Evolutionary conservation across 1,284 basidiomycete species (phyloP).

Genomic region (Malassezia yamatoensis): DNA sequence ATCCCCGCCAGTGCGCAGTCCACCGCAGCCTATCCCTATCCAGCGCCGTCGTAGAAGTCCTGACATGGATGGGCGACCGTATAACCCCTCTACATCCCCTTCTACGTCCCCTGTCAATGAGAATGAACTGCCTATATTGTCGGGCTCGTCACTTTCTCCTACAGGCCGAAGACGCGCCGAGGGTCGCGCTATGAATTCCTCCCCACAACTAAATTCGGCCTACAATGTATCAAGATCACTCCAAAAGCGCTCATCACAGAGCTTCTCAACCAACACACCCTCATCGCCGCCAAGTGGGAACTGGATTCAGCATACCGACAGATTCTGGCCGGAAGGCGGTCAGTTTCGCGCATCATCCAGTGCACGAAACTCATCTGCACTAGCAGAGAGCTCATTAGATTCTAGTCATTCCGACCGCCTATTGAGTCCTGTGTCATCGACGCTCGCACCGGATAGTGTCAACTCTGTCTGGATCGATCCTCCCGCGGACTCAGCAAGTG

Average conservation of each 20-base stretch:
- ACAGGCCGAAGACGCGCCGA: too few species aligned
- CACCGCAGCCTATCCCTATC: conserved; percentile 5
- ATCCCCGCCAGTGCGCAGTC: neutral
- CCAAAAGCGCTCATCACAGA: neutral
- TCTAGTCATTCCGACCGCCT: neutral
- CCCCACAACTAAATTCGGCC: neutral
- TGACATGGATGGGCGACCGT: neutral
- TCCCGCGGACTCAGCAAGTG: neutral
- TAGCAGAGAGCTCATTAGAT: neutral
- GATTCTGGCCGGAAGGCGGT: conserved; percentile 9
- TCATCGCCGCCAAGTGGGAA: neutral
- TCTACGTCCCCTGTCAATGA: neutral
- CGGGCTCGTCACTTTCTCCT: too few species aligned
- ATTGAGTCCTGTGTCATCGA: neutral
- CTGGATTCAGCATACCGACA: conserved; percentile 1
- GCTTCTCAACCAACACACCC: neutral
- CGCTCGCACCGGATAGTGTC: neutral
- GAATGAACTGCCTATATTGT: too few species aligned
- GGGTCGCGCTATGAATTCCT: too few species aligned
- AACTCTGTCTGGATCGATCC: conserved; percentile 14
- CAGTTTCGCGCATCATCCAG: conserved; percentile 11
- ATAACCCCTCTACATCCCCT: neutral
- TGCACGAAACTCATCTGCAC: conserved; percentile 11
- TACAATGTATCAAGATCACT: neutral
- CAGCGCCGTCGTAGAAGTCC: neutral